Conservation (phyloP, 2,329 filamentous ascomycete genomes). For the Colletotrichum sp. region DNA sequence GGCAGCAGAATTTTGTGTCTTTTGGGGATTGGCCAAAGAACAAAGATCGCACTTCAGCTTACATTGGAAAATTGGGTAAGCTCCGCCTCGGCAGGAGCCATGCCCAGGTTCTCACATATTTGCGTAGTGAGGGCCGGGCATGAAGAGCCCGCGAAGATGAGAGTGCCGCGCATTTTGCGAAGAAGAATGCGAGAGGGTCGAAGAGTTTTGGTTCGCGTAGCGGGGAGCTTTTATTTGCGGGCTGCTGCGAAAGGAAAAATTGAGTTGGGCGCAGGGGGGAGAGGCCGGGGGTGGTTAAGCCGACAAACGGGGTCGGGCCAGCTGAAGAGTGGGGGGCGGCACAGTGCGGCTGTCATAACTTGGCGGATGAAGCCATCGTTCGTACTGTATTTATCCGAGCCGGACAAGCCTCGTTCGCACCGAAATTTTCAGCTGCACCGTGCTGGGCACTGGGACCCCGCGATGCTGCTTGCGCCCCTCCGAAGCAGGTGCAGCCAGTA, state of each 20-base stretch:
- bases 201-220: conserved; percentile 25
- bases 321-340: not conserved
- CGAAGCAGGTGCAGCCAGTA: not conserved
- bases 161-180: conserved; percentile 65
- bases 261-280: not conserved
- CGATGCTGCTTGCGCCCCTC: not conserved
- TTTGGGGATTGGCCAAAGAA: not conserved
- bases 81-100: conserved; percentile 68
- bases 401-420: not conserved
- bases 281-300: not conserved
- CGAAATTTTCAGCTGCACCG: not conserved
- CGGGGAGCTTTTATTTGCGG: conserved; percentile 27
- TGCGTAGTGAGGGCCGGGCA: conserved; percentile 68
- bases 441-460: not conserved
- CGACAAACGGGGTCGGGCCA: not conserved
- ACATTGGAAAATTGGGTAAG: conserved; percentile 75
- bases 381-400: conserved; percentile 19
- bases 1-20: conserved; percentile 1
- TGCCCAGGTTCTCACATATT: conserved; percentile 73
- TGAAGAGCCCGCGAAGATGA: conserved; percentile 72
- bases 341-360: not conserved
- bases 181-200: conserved; percentile 26
- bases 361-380: fast-evolving
- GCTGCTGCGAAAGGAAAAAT: conserved; percentile 13
- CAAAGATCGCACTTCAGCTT: conserved; percentile 38